Evolutionary conservation across 352 stramenopile genomes (phyloP), one percentile per base, ranked within the genome.

Genomic region (Globisporangium heterothallicum): DNA sequence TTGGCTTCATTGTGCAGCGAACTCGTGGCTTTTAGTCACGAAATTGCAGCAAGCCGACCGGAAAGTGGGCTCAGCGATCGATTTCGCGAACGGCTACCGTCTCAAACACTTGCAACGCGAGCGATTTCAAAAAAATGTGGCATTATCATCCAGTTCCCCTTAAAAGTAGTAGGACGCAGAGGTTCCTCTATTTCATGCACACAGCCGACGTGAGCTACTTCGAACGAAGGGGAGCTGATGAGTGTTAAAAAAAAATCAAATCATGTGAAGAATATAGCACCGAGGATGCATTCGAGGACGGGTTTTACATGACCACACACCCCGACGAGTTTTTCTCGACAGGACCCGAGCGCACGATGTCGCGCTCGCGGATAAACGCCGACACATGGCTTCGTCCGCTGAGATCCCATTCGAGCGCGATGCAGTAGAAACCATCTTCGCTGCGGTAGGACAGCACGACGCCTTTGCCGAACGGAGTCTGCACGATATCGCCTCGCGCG

Each of bases 41-140:
- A 82, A 80, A 22, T 54, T 94, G 27, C 80, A 92, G 41, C 70
- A 78, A 27, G 71, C 72, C 1, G 75, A 88, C 49, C 68, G 75
- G 27, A 88, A 86, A 40, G 50, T 90, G 30, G 76, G 76, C 25
- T 42, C 47, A 0, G 78, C 80, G 0, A 44, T 88, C 26, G 83
- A 94, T 44, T 94, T 94, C 47, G 84, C 79, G 56, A 94, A 94
- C 49, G 78, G 80, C 14, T 74, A 85, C 42, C 80, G 78, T 1
- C 66, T 94, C 34, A 86, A 91, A 51, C 78, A 80, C 41, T 58
- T 67, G 38, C 69, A 85, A 22, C 58, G 61, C 10, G 62, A 81
- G 50, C 55, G 52, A 9, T 90, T 90, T 25, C 59, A 74, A 25
- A 40, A 38, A 42, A 43, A 19, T n/a, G n/a, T n/a, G n/a, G n/a